Base-by-base conservation (phyloP, 2,329 filamentous ascomycete genomes). In the Colletotrichum abscissum region DNA sequence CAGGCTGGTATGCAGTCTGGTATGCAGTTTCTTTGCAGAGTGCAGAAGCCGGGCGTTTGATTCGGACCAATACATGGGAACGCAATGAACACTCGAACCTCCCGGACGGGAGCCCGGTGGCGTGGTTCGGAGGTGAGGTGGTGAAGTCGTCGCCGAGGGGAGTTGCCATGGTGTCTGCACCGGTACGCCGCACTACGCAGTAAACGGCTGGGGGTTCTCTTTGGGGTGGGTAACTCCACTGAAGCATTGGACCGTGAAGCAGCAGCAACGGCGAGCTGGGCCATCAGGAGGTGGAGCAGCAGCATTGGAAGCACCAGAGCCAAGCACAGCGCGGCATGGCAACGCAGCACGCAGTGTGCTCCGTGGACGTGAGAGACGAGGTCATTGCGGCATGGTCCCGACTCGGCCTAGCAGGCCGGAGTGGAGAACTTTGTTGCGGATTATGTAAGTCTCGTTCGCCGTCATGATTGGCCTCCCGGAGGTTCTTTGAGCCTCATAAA, bases 71-170 rank as follows among this genome's bases (percentile, higher is more conserved):
- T 22, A 49, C n/a, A 65, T 46, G 59, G 46, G 28, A 65, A 67
- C 70, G 70, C 70, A 73, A 73, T 73, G 70, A 73, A 73, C 70
- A 62, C 70, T 70, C 70, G 70, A 73, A 70, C 66, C 70, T 60
- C 66, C 67, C 55, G 66, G 60, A 73, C 67, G 70, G 70, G 67
- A 35, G 70, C 67, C 67, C 70, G 70, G 60, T 73, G 49, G 70
- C 70, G 70, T 65, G 70, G 70, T 70, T 73, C 70, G 70, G 67
- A 64, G 67, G 24, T 54, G 69, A 70, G 59, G 60, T 70, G 66
- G 59, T 58, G 66, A 59, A 67, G 38, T 49, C 42, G 33, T 49
- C 33, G 33, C 28, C 59, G 22, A 55, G 46, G 59, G 38, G 19
- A 30, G 33, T 59, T 30, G 33, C 33, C 33, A 24, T 60, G 46